These are phyloP conservation scores for Hymenoscyphus infarciens DNA, from an alignment of 2,329 filamentous ascomycete species.

Conservation along the genomic window DNA sequence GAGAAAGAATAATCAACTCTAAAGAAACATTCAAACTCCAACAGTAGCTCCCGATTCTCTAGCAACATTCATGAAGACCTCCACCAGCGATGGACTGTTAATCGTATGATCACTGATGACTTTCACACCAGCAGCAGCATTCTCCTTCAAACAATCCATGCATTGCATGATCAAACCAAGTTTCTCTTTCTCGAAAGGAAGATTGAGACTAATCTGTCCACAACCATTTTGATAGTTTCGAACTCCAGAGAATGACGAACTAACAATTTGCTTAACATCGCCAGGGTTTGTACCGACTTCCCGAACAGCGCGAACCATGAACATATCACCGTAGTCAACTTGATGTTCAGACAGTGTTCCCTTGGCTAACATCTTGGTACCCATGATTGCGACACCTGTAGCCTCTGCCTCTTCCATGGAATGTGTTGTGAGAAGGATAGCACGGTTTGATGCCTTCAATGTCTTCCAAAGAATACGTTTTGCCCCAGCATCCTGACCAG, in stretches of 20 bases:
- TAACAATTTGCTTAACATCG: conserved; percentile 18
- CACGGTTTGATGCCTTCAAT: conserved; percentile 30
- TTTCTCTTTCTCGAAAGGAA: conserved; percentile 23
- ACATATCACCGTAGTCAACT: conserved; percentile 24
- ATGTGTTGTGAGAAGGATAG: conserved; percentile 38
- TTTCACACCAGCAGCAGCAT: neutral
- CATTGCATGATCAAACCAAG: conserved; percentile 27
- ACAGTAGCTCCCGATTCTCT: conserved; percentile 21
- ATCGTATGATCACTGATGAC: conserved; percentile 28
- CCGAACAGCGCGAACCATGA: conserved; percentile 23
- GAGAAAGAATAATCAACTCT: neutral
- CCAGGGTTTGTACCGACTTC: conserved; percentile 4
- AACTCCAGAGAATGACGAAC: conserved; percentile 20
- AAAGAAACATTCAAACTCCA: conserved; percentile 4
- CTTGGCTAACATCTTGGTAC: conserved; percentile 33
- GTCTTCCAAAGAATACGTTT: conserved; percentile 38
- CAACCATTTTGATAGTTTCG: conserved; percentile 24
- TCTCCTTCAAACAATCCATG: conserved; percentile 28
- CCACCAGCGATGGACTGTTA: conserved; percentile 28
- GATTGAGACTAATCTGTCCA: conserved; percentile 26
- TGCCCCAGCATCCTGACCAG: conserved; percentile 35
- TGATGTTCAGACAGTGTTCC: conserved; percentile 27
- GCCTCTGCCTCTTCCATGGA: conserved; percentile 39
- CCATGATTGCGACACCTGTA: conserved; percentile 37
- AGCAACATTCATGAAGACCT: conserved; percentile 33